phyloP scores from a whole-genome alignment of 2,329 filamentous ascomycete genomes.

The Aspergillus tubingensis region DNA sequence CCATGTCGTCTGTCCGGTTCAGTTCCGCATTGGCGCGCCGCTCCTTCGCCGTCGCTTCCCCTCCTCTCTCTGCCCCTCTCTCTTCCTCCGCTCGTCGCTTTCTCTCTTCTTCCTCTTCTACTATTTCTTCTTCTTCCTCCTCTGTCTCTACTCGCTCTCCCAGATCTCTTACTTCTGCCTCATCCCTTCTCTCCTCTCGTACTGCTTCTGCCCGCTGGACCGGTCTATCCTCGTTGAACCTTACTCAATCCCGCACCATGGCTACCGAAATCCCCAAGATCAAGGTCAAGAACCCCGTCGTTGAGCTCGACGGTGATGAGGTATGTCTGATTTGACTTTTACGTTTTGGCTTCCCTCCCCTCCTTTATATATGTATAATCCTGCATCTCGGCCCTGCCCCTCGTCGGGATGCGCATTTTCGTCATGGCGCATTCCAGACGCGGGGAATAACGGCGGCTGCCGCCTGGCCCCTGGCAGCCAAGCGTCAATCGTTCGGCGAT shows the following conservation, averaged over 20 bases:
- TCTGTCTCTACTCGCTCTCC: constrained; percentile 28
- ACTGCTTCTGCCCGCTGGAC: constrained; percentile 33
- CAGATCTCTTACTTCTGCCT: constrained; percentile 28
- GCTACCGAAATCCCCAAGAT: constrained; percentile 70
- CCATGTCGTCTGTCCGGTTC: constrained; percentile 41
- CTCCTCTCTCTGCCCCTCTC: constrained; percentile 30
- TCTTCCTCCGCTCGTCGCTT: constrained; percentile 24
- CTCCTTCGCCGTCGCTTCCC: constrained; percentile 32
- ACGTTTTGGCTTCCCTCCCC: constrained; percentile 1
- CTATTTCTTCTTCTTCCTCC: constrained; percentile 31
- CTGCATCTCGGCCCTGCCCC: constrained; percentile 11
- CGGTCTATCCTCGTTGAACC: constrained; percentile 30
- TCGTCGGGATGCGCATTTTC: constrained; percentile 27
- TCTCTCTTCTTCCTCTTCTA: constrained; percentile 27
- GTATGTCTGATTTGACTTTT: constrained; percentile 29
- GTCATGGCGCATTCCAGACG: constrained; percentile 26
- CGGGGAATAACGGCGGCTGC: constrained; percentile 37
- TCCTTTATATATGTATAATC: constrained; percentile 15
- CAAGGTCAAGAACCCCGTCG: constrained; percentile 98
- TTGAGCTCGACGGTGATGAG: constrained; percentile 89
- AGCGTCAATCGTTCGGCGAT: constrained; percentile 29
- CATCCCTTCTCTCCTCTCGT: constrained; percentile 23
- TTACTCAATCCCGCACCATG: constrained; percentile 49
- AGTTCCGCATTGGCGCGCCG: constrained; percentile 44
- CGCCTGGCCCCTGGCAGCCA: constrained; percentile 17